These are phyloP conservation scores for Aureococcus anophagefferens DNA, from an alignment of 108 stramenopile genomes.

Conservation along the genomic window DNA sequence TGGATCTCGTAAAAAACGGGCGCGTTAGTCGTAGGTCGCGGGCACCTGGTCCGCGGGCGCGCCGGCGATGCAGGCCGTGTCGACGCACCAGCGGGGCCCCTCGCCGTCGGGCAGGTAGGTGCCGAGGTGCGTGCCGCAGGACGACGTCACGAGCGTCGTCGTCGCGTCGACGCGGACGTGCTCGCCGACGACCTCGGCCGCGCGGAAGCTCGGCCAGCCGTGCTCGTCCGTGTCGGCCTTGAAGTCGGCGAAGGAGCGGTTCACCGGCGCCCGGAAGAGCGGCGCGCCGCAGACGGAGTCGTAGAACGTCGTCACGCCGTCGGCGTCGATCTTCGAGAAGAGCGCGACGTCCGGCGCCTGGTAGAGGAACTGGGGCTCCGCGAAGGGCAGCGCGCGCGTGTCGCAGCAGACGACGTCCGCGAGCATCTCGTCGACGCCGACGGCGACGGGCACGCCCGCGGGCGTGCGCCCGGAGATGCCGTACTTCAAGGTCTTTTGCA, in stretches of 20 bases:
- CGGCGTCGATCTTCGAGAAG: slow-evolving; percentile 9
- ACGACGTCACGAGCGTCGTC: slow-evolving; percentile 26
- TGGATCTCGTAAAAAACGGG: too few species aligned
- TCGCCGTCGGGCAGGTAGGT: slow-evolving; percentile 26
- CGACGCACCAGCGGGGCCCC: slow-evolving; percentile 26
- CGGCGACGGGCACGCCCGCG: slow-evolving; percentile 1
- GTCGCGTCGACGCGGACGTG: slow-evolving; percentile 23
- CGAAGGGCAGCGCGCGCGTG: slow-evolving; percentile 3
- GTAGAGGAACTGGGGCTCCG: slow-evolving; percentile 13
- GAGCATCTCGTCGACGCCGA: slow-evolving; percentile 7
- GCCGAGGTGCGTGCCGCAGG: slow-evolving; percentile 26
- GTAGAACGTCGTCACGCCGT: slow-evolving; percentile 12
- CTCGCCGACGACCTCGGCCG: slow-evolving; percentile 18
- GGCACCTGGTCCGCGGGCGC: too few species aligned
- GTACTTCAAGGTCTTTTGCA: slow-evolving; percentile 5
- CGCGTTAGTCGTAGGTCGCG: too few species aligned
- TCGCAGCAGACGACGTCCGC: slow-evolving; percentile 20
- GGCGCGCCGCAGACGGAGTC: slow-evolving; percentile 14
- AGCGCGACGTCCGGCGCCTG: slow-evolving; percentile 25
- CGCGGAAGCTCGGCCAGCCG: slow-evolving; percentile 16
- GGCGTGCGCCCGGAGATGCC: background rate
- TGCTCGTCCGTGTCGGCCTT: slow-evolving; percentile 14
- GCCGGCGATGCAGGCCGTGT: slow-evolving; percentile 30
- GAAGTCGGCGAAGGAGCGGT: slow-evolving; percentile 17
- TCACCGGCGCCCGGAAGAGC: slow-evolving; percentile 11